These are phyloP conservation scores for Marasmius sp. DNA, from an alignment of 1,284 basidiomycete genomes.

Conservation along the genomic window DNA sequence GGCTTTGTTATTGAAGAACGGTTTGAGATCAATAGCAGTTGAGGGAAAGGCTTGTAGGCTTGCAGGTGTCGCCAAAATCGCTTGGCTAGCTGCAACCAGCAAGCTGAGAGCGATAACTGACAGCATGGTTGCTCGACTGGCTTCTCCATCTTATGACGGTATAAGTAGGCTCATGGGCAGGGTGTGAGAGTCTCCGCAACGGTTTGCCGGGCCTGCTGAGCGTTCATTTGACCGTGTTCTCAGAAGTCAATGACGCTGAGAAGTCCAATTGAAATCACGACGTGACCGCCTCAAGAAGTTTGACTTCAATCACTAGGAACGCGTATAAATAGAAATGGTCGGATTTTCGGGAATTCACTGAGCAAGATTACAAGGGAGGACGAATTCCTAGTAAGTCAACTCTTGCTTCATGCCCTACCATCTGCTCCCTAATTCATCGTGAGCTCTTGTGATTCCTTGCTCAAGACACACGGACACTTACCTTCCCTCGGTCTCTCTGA, in stretches of 20 bases:
- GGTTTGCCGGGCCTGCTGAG: too few relatives aligned
- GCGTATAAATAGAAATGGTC: too few relatives aligned
- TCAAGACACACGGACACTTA: not conserved
- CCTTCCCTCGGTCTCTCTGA: not conserved
- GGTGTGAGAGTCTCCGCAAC: too few relatives aligned
- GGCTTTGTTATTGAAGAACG: conserved; percentile 39
- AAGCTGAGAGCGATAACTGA: not conserved
- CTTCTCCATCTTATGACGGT: too few relatives aligned
- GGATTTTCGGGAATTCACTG: too few relatives aligned
- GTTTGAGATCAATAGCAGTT: conserved; percentile 22
- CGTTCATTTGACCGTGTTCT: too few relatives aligned
- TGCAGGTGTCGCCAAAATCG: not conserved
- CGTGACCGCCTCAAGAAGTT: too few relatives aligned
- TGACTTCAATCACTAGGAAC: too few relatives aligned
- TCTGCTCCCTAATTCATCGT: not conserved
- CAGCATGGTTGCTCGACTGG: not conserved
- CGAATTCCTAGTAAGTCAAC: not conserved
- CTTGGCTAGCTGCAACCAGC: not conserved
- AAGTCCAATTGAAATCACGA: too few relatives aligned
- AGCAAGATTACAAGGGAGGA: not conserved
- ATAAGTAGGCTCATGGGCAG: too few relatives aligned
- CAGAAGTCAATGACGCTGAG: too few relatives aligned
- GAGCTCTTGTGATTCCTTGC: not conserved
- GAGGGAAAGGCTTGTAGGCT: conserved; percentile 27
- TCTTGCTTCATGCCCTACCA: not conserved